A percentile compares a stretch with the other conserved stretches of the same genome.
Conservation (phyloP, 2,329 filamentous ascomycete genomes). For the Pseudogymnoascus sp. region DNA sequence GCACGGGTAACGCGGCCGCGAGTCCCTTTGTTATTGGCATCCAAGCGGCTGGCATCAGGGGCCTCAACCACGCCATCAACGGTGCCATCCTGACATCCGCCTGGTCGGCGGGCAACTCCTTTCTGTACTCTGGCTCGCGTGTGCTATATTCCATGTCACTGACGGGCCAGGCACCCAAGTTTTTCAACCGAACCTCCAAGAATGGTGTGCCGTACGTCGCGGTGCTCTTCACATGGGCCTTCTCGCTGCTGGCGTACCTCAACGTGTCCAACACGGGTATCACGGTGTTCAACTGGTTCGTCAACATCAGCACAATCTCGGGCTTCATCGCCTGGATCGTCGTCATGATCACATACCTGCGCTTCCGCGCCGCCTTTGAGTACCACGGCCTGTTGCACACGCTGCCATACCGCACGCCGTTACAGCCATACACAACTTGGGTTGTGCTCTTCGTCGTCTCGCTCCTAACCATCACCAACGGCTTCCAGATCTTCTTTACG, state of each 20-base stretch:
- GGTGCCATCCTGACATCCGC: conserved; percentile 59
- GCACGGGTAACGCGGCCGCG: conserved; percentile 38
- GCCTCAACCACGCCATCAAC: conserved; percentile 59
- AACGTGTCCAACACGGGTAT: conserved; percentile 56
- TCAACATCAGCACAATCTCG: conserved; percentile 56
- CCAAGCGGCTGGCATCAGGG: conserved; percentile 52
- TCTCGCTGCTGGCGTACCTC: conserved; percentile 59
- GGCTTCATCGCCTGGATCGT: conserved; percentile 53
- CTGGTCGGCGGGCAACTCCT: conserved; percentile 51
- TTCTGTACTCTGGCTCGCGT: conserved; percentile 57
- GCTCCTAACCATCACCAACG: conserved; percentile 62
- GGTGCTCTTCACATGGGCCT: conserved; percentile 44
- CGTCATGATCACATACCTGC: conserved; percentile 48
- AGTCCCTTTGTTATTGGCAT: conserved; percentile 49
- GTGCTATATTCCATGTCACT: conserved; percentile 60
- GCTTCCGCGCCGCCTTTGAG: conserved; percentile 48
- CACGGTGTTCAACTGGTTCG: conserved; percentile 60
- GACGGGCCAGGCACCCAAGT: conserved; percentile 52
- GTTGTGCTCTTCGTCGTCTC: conserved; percentile 47
- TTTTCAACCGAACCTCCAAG: conserved; percentile 50
- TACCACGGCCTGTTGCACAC: conserved; percentile 41
- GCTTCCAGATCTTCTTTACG: conserved; percentile 65
- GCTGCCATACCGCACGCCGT: conserved; percentile 43
- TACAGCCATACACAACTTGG: conserved; percentile 57
- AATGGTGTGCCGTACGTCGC: conserved; percentile 52